phyloP scores from a whole-genome alignment of 768 basidiomycete genomes.

The Tulasnella calospora region DNA sequence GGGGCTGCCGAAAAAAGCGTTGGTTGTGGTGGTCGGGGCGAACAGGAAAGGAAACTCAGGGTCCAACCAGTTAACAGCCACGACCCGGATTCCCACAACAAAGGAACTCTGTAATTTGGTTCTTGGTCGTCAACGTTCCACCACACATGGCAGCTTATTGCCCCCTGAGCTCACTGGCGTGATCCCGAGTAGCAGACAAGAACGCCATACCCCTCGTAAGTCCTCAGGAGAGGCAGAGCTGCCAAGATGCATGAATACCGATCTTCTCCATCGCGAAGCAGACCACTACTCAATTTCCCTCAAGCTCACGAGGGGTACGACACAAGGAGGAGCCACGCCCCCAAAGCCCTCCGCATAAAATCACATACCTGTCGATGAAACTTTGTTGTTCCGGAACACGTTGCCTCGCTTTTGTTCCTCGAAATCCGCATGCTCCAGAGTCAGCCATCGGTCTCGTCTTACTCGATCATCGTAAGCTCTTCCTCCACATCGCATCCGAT shows the following conservation, averaged over 20 bases:
- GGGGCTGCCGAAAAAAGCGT: neutral
- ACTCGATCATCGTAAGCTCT: neutral
- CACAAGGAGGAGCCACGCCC: conserved; percentile 2
- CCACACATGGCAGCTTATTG: neutral
- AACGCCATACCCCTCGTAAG: neutral
- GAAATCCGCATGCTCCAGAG: neutral
- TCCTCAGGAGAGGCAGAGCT: neutral
- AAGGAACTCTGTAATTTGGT: neutral
- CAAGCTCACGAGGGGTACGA: neutral
- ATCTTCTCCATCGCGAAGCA: neutral
- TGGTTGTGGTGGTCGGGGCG: neutral
- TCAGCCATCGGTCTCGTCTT: neutral
- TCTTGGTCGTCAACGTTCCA: neutral
- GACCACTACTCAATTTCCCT: neutral
- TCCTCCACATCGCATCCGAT: neutral
- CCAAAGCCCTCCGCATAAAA: neutral
- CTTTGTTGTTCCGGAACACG: neutral
- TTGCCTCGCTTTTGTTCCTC: neutral
- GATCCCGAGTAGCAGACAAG: neutral
- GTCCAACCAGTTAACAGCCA: neutral
- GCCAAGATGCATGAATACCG: neutral
- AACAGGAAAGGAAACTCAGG: neutral
- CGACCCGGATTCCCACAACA: neutral
- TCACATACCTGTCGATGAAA: neutral
- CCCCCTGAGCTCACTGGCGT: neutral